Evolutionary conservation across 257 asterid genomes (phyloP).

Genomic region (Scutellaria baicalensis): DNA sequence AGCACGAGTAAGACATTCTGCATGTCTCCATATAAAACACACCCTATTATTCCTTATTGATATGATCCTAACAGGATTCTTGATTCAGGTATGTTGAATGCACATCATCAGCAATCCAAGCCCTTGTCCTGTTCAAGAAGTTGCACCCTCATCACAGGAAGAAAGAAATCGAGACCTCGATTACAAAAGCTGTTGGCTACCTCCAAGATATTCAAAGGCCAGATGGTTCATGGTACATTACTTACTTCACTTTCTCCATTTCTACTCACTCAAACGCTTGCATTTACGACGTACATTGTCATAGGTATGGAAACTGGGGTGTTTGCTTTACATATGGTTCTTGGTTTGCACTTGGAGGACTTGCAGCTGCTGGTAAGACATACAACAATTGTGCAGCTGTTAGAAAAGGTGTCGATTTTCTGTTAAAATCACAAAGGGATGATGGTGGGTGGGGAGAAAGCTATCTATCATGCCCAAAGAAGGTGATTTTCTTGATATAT

Average conservation of each 20-base stretch:
- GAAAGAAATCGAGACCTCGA: constrained; percentile 42
- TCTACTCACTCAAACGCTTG: no score
- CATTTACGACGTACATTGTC: neutral
- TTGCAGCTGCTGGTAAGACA: constrained; percentile 55
- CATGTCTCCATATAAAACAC: neutral
- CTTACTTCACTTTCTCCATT: neutral
- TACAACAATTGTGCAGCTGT: constrained; percentile 41
- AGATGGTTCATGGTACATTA: constrained; percentile 72
- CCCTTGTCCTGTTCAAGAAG: constrained; percentile 53
- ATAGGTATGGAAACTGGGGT: constrained; percentile 78
- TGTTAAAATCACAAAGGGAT: constrained; percentile 46
- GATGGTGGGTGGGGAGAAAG: constrained; percentile 97
- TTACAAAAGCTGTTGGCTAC: constrained; percentile 38
- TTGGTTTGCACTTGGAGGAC: constrained; percentile 80
- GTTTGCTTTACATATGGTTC: constrained; percentile 78
- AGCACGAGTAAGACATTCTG: constrained; percentile 61
- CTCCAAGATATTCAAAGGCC: constrained; percentile 52
- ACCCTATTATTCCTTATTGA: no score
- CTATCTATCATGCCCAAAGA: constrained; percentile 64
- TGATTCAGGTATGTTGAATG: constrained; percentile 61
- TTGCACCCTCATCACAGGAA: constrained; percentile 50
- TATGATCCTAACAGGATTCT: neutral
- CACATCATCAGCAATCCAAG: constrained; percentile 68
- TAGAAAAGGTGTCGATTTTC: constrained; percentile 51
- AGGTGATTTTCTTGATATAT: constrained; percentile 27